A percentile compares a stretch with the other conserved stretches of the same genome.
Conservation (phyloP, 1,284 basidiomycete species). For the Nidula niveotomentosa region DNA sequence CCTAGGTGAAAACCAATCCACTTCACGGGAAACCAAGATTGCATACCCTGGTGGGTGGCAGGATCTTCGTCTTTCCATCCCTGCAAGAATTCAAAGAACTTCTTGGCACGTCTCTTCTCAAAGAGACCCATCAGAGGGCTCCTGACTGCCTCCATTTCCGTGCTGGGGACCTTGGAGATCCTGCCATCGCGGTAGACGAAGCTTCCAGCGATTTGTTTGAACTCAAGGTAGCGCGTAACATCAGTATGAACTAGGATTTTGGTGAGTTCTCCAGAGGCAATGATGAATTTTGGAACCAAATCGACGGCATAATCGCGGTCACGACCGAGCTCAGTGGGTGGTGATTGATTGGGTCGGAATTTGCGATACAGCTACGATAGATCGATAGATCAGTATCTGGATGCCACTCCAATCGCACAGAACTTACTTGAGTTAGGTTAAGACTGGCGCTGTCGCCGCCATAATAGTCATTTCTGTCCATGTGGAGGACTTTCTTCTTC, state of each 20-base stretch:
- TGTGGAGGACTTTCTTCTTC: constrained; percentile 99
- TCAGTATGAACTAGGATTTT: constrained; percentile 99
- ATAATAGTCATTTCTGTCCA: constrained; percentile 99
- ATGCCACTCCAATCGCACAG: background rate
- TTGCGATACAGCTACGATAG: constrained; percentile 86
- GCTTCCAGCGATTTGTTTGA: constrained; percentile 99
- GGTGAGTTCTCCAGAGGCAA: constrained; percentile 97
- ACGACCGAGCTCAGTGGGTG: constrained; percentile 82
- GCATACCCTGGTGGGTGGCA: constrained; percentile 89
- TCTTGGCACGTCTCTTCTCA: constrained; percentile 97
- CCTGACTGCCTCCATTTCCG: constrained; percentile 96
- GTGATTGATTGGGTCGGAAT: constrained; percentile 78
- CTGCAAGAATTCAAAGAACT: constrained; percentile 98
- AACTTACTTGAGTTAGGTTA: constrained; percentile 90
- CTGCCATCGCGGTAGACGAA: constrained; percentile 97
- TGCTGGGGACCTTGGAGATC: constrained; percentile 98
- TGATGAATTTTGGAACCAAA: constrained; percentile 96
- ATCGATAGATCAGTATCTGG: constrained; percentile 12
- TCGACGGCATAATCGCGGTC: constrained; percentile 97
- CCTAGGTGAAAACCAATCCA: constrained; percentile 1
- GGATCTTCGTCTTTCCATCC: constrained; percentile 95
- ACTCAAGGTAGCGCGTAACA: constrained; percentile 98
- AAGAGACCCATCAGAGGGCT: constrained; percentile 98
- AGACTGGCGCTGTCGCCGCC: constrained; percentile 97
- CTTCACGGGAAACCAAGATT: background rate